phyloP scores from a whole-genome alignment of 2,329 filamentous ascomycete species.

The Diaporthe amygdali region DNA sequence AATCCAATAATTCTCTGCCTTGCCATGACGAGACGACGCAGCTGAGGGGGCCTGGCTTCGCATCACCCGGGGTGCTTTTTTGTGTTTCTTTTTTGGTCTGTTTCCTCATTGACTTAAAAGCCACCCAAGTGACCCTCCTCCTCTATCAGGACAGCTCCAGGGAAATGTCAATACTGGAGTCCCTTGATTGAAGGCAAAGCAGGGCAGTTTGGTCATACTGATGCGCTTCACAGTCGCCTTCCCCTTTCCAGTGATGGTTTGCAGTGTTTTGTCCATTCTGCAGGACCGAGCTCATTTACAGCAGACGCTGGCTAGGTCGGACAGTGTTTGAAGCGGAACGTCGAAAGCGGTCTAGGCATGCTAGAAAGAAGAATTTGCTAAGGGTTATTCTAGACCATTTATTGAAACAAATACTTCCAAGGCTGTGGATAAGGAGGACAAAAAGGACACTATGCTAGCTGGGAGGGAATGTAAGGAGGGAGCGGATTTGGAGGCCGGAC shows the following conservation, averaged over 20 bases:
- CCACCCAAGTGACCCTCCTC: too few species aligned
- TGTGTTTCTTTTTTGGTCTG: not conserved
- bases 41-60: not conserved
- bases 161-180: not conserved
- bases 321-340: too few species aligned
- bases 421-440: not conserved
- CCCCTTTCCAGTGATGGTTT: not conserved
- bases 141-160: too few species aligned
- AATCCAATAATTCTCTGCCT: not conserved
- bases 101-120: not conserved
- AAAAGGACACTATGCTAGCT: not conserved
- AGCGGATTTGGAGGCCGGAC: not conserved
- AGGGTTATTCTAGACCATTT: not conserved
- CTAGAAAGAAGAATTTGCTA: not conserved
- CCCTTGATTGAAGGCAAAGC: not conserved
- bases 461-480: too few species aligned
- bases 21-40: constrained; percentile 3
- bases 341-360: too few species aligned
- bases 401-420: too few species aligned
- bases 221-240: too few species aligned
- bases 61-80: not conserved
- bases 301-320: not conserved
- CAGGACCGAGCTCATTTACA: not conserved
- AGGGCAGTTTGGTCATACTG: not conserved
- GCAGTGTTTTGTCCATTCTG: not conserved